Evolutionary conservation across 2,329 filamentous ascomycete genomes (phyloP), one percentile per base, ranked within the genome.

Genomic region (Phoma sp.): DNA sequence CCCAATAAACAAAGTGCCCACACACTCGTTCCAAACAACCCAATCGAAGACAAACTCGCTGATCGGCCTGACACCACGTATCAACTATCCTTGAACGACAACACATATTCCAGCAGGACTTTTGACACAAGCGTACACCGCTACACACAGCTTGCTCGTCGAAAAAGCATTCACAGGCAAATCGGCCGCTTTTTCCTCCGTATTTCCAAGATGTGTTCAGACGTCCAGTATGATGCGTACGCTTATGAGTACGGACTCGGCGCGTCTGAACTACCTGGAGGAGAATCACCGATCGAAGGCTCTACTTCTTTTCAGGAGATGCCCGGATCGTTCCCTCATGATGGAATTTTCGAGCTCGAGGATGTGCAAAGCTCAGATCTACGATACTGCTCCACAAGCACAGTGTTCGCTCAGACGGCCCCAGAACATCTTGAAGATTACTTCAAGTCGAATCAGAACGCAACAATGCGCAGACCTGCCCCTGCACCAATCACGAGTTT

Each of bases 141-240:
- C 5, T 40, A 51, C n/a, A 35, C 19, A 3, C 29, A 52, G 13
- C 40, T 46, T 21, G 13, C 52, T 13, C 45, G 51, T 37, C 52
- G 40, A 13, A 41, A 45, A 24, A 50, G 46, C 36, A 45, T 55
- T 3, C 52, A 35, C 13, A 36, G 31, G 37, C 40, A 45, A 2
- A 17, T 55, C 2, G 46, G 52, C 4, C 45, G 45, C 3, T 17
- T 50, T 9, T 32, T 55, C 4, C 22, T 55, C 13, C 45, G 29
- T 37, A 15, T 55, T 8, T 36, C 40, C 8, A 29, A n/a, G 10
- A 46, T 29, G 24, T 31, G 19, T 17, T 38, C 50, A 24, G 37
- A 41, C 17, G 6, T 4, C 2, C 29, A n/a, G 9, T 39, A 21
- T 31, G 36, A 19, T 15, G 24, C 29, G 12, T 50, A 44, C 15